Conservation (phyloP, 768 basidiomycete species). For the Vararia minispora region DNA sequence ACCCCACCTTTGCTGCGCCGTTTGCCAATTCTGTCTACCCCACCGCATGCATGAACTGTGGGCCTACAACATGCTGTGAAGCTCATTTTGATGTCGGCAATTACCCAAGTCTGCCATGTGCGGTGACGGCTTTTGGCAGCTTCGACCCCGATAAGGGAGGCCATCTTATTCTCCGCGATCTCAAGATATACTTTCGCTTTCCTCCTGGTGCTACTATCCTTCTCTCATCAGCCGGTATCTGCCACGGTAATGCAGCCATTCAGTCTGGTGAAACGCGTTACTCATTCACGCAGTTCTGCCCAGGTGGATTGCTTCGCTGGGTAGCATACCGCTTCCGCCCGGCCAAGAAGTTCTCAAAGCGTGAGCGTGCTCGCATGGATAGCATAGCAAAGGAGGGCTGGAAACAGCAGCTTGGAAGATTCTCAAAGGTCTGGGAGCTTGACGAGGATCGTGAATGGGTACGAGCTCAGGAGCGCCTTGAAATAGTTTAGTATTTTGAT, state of each 20-base stretch:
- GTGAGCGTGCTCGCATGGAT: too few relatives aligned
- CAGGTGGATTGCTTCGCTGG: constrained; percentile 4
- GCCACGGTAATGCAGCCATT: constrained; percentile 13
- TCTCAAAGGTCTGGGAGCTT: too few relatives aligned
- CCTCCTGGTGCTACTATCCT: constrained; percentile 13
- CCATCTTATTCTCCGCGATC: constrained; percentile 11
- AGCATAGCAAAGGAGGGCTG: too few relatives aligned
- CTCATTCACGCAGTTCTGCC: constrained; percentile 5
- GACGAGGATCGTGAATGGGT: too few relatives aligned
- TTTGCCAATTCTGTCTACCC: constrained; percentile 13
- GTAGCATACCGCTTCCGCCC: neutral
- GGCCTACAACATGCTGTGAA: neutral
- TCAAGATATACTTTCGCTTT: constrained; percentile 13
- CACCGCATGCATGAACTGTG: constrained; percentile 11
- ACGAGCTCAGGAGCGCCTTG: too few relatives aligned
- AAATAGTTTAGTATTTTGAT: too few relatives aligned
- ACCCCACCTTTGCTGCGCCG: constrained; percentile 3
- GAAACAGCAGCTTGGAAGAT: too few relatives aligned
- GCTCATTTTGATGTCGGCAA: constrained; percentile 10
- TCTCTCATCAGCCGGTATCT: constrained; percentile 11
- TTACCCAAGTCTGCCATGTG: constrained; percentile 7
- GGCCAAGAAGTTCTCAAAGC: too few relatives aligned
- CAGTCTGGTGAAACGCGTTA: neutral
- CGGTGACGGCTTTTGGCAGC: constrained; percentile 8
- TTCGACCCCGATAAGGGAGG: constrained; percentile 12